Evolutionary conservation across 768 basidiomycete genomes (phyloP).

Genomic region (Psilocybe cyanescens): DNA sequence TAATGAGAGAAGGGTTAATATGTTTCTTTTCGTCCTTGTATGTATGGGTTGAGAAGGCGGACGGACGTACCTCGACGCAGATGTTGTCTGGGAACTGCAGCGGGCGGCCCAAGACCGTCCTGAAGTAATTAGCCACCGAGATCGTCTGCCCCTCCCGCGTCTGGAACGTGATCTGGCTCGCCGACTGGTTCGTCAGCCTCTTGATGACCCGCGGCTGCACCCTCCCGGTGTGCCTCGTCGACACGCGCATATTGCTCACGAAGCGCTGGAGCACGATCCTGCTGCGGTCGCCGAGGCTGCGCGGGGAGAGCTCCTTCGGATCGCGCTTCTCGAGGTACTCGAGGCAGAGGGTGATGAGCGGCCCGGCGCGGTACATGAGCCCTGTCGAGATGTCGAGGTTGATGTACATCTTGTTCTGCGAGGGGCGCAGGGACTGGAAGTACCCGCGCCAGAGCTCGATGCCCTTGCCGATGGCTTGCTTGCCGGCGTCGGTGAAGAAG

Average conservation of each 20-base stretch:
- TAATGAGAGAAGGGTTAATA: not conserved
- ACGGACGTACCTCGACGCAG: slow-evolving; percentile 63
- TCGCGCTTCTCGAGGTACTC: slow-evolving; percentile 44
- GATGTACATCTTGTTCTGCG: slow-evolving; percentile 62
- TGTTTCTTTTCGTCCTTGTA: too few relatives aligned
- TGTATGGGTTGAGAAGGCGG: not conserved
- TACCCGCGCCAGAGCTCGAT: slow-evolving; percentile 79
- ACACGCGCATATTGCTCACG: slow-evolving; percentile 33
- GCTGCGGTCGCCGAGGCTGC: slow-evolving; percentile 54
- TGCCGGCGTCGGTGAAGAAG: slow-evolving; percentile 70
- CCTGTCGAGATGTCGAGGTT: slow-evolving; percentile 84
- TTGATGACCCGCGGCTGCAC: slow-evolving; percentile 41
- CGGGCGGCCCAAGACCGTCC: slow-evolving; percentile 45
- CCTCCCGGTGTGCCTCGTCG: slow-evolving; percentile 19
- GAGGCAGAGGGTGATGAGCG: slow-evolving; percentile 58
- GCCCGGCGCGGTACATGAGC: slow-evolving; percentile 71
- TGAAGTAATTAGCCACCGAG: slow-evolving; percentile 65
- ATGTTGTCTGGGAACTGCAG: slow-evolving; percentile 62
- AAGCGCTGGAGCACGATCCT: slow-evolving; percentile 46
- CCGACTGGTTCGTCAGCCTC: slow-evolving; percentile 56
- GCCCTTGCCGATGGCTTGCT: slow-evolving; percentile 56
- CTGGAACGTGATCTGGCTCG: slow-evolving; percentile 53
- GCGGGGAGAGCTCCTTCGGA: slow-evolving; percentile 28
- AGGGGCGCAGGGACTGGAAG: slow-evolving; percentile 79
- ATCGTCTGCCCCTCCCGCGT: slow-evolving; percentile 43